Percentiles rank a stretch among this genome's conserved stretches.
These are phyloP conservation scores for Oryza glaberrima DNA, from an alignment of 176 grass and related monocot species.

Conservation along the genomic window DNA sequence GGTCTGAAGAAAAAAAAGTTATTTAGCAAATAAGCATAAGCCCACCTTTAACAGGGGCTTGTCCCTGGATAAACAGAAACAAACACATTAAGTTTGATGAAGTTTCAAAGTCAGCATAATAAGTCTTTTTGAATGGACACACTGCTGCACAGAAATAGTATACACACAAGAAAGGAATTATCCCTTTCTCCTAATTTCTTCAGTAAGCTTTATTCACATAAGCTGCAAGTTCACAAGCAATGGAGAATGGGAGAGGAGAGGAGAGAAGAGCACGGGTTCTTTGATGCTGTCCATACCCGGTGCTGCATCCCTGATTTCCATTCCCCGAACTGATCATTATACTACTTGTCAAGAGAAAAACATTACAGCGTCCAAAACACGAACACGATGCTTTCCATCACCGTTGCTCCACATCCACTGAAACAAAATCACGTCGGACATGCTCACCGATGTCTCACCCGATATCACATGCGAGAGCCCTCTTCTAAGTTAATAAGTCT, in stretches of 20 bases:
- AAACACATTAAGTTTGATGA: neutral
- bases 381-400: neutral
- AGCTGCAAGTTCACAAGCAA: neutral
- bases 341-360: neutral
- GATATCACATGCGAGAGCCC: too few species aligned
- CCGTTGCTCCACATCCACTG: too few species aligned
- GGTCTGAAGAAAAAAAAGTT: constrained; percentile 3
- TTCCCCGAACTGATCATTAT: neutral
- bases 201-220: neutral
- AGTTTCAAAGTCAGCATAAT: neutral
- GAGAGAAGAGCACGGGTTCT: neutral
- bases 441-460: too few species aligned
- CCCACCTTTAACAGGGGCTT: neutral
- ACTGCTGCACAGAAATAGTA: neutral
- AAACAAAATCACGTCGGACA: too few species aligned
- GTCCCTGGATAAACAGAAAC: too few species aligned
- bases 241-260: neutral
- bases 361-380: neutral
- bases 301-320: neutral
- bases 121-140: neutral
- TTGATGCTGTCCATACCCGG: neutral
- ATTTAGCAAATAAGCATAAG: neutral
- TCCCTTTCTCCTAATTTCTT: neutral
- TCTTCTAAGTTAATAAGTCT: too few species aligned
- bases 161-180: neutral